Base-by-base conservation (phyloP, 176 grass and related monocot genomes). In the Carex littledalei region DNA sequence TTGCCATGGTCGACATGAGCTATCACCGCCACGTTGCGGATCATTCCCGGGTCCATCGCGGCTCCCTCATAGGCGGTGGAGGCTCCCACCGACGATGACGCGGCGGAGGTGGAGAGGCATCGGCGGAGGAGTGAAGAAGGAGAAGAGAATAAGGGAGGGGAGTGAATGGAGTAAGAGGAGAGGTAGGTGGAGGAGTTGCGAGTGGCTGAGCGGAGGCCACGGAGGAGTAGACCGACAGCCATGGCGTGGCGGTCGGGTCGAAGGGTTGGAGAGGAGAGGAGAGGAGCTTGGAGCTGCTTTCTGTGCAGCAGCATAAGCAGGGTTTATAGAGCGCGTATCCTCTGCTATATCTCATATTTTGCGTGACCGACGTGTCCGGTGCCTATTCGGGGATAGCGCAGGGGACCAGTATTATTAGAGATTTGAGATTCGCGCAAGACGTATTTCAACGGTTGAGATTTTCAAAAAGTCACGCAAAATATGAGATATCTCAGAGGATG, bases 1-100 rank as follows among this genome's bases (percentile, higher is more conserved):
- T 98, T 98, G 69, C 95, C 95, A 59, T 98, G 95, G 83, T 98
- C 95, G 11, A 98, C 92, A 90, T 98, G 95, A 67, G 93, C 96
- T 64, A 99, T 95, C 64, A 99, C 96, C 9, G 96, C 93, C 69
- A 99, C 96, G 90, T 95, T 95, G 9, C 93, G 91, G 85, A 99
- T 89, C 76, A 93, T 87, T 73, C 64, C 59, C 16, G 96, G 93
- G 71, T 98, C 91, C 1, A 75, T 17, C 11, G 80, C 86, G n/a
- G 88, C 71, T 43, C 84, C 81, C 26, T 82, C 47, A 0, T 86
- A 60, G 3, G 57, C 60, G 3, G 37, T 18, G 5, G 81, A 7
- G 18, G 90, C 41, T 29, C 88, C 34, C 5, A 55, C 26, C 55
- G 78, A 5, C 37, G 89, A 47, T 21, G 89, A 66, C 6, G 92